These are phyloP conservation scores for Rugonectria rugulosa DNA, from an alignment of 2,329 filamentous ascomycete species.

Conservation along the genomic window DNA sequence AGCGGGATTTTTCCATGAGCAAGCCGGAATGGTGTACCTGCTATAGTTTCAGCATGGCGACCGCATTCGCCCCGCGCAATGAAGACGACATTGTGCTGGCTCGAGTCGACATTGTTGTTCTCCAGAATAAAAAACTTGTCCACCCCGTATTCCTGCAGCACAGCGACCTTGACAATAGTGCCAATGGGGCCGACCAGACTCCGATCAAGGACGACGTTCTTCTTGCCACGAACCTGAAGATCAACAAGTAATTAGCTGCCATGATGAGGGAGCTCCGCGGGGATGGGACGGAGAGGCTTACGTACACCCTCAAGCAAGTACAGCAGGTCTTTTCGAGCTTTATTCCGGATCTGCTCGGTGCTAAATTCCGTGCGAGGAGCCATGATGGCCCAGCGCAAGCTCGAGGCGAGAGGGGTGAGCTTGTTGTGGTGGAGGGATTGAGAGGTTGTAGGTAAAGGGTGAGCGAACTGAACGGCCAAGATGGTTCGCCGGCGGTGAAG, in stretches of 20 bases:
- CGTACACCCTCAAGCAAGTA: constrained; percentile 94
- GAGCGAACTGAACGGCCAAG: neutral
- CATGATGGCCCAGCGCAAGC: constrained; percentile 64
- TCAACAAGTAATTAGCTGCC: constrained; percentile 24
- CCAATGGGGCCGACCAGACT: constrained; percentile 89
- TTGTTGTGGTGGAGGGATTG: constrained; percentile 22
- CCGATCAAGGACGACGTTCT: constrained; percentile 94
- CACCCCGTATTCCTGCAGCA: constrained; percentile 94
- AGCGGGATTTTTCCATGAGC: neutral
- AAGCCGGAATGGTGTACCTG: constrained; percentile 68
- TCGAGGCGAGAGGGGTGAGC: constrained; percentile 17
- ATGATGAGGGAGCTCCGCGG: constrained; percentile 23
- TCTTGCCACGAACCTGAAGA: constrained; percentile 91
- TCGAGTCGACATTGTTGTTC: constrained; percentile 93
- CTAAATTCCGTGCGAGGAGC: constrained; percentile 76
- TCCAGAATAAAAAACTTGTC: constrained; percentile 98
- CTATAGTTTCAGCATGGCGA: constrained; percentile 82
- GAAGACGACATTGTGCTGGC: constrained; percentile 94
- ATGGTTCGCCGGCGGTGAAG: constrained; percentile 26
- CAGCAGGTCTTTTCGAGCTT: constrained; percentile 87
- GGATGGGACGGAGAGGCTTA: constrained; percentile 48
- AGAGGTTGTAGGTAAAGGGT: constrained; percentile 8
- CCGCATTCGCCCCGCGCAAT: constrained; percentile 90
- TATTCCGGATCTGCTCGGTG: constrained; percentile 78
- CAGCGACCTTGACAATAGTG: constrained; percentile 93